phyloP scores from a whole-genome alignment of 2,329 filamentous ascomycete genomes.

The Leptosphaerulina australis region DNA sequence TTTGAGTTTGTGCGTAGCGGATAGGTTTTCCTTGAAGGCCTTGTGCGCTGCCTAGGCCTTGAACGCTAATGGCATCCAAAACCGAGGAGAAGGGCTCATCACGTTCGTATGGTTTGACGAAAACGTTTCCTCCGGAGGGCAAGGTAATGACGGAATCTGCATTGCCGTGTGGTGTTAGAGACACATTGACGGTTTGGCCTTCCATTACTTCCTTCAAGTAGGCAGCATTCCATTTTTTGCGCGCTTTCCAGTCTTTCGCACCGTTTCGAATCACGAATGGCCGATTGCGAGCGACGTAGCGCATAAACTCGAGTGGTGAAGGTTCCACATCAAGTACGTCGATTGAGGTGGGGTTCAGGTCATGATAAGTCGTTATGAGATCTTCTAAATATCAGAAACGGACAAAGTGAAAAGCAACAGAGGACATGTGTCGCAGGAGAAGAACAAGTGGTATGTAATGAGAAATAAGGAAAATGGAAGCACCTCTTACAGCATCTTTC shows the following conservation, averaged over 20 bases:
- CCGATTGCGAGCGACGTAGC: constrained; percentile 73
- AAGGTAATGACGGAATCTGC: constrained; percentile 68
- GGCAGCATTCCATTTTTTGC: constrained; percentile 64
- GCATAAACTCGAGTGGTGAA: constrained; percentile 79
- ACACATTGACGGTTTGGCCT: constrained; percentile 70
- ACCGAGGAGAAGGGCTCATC: constrained; percentile 67
- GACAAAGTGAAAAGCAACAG: background rate
- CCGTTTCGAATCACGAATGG: constrained; percentile 74
- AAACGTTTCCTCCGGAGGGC: constrained; percentile 56
- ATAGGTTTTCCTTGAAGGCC: constrained; percentile 13
- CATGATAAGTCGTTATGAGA: constrained; percentile 72
- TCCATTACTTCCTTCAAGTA: constrained; percentile 64
- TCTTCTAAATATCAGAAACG: constrained; percentile 24
- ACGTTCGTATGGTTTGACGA: constrained; percentile 76
- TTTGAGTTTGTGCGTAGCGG: constrained; percentile 78
- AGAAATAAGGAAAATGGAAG: constrained; percentile 27
- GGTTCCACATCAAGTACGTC: constrained; percentile 69
- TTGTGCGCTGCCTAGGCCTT: constrained; percentile 52
- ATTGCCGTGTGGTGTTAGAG: constrained; percentile 74
- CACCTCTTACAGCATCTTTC: constrained; percentile 48
- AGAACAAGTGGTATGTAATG: too few species aligned
- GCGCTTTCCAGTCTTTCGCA: constrained; percentile 68
- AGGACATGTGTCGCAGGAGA: too few species aligned
- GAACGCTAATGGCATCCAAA: constrained; percentile 64
- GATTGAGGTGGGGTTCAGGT: constrained; percentile 68